A percentile compares a stretch with the other conserved stretches of the same genome.
Conservation (phyloP, 2,329 filamentous ascomycete species). For the Aspergillus latus region DNA sequence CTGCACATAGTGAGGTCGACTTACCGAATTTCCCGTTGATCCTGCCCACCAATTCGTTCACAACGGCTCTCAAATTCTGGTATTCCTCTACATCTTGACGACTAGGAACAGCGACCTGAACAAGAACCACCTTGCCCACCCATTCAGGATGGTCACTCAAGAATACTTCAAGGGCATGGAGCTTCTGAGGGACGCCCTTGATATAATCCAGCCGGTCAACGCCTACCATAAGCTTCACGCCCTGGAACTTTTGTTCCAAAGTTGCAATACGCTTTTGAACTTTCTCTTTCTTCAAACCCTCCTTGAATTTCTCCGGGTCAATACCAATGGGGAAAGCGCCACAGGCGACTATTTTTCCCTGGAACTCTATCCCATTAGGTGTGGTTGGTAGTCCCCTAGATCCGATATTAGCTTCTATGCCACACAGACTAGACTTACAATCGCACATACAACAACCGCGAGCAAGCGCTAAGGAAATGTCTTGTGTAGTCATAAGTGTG, state of each 20-base stretch:
- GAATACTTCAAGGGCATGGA: constrained; percentile 95
- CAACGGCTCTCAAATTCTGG: constrained; percentile 89
- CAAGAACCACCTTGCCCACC: constrained; percentile 95
- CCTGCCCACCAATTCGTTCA: constrained; percentile 93
- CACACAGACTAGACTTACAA: neutral
- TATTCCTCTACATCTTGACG: constrained; percentile 97
- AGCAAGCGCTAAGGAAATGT: constrained; percentile 94
- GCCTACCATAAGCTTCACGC: constrained; percentile 93
- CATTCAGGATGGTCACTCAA: constrained; percentile 95
- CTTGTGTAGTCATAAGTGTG: constrained; percentile 99
- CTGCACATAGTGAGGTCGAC: constrained; percentile 1
- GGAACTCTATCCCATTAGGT: constrained; percentile 88
- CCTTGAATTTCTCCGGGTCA: constrained; percentile 92
- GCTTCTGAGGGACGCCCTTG: constrained; percentile 96
- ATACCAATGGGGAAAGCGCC: constrained; percentile 98
- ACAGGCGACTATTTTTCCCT: constrained; percentile 83
- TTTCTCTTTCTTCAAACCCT: constrained; percentile 79
- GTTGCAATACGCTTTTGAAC: constrained; percentile 85
- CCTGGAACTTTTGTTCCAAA: constrained; percentile 86
- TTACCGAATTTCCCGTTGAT: constrained; percentile 75
- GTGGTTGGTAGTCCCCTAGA: constrained; percentile 62
- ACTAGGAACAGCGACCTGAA: constrained; percentile 93
- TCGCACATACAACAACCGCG: constrained; percentile 72
- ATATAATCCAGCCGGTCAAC: constrained; percentile 98
- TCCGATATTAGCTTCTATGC: constrained; percentile 13